These are phyloP conservation scores for Myochromella boudieri DNA, from an alignment of 768 basidiomycete genomes.

Conservation along the genomic window DNA sequence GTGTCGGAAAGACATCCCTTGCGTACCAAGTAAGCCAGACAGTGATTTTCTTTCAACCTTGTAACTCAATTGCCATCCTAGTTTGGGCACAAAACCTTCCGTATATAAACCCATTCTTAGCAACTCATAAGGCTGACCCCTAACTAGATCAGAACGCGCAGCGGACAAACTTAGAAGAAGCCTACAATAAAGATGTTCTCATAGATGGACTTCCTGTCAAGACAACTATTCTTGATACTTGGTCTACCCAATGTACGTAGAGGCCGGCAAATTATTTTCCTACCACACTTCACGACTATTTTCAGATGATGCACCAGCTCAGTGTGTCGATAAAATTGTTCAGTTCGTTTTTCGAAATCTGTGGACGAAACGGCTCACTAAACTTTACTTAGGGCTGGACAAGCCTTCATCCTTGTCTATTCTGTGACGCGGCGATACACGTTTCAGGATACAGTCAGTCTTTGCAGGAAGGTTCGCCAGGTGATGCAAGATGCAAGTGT, in stretches of 20 bases:
- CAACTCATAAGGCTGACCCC: neutral
- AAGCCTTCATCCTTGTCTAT: constrained; percentile 25
- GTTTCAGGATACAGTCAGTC: constrained; percentile 24
- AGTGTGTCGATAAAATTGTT: neutral
- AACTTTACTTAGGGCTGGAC: constrained; percentile 14
- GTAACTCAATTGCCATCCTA: neutral
- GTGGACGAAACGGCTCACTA: neutral
- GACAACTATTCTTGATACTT: constrained; percentile 20
- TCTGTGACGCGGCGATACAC: constrained; percentile 21
- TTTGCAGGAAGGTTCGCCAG: constrained; percentile 23
- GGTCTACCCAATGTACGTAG: constrained; percentile 21
- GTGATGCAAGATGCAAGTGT: constrained; percentile 16
- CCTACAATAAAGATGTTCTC: constrained; percentile 16
- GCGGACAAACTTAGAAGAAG: neutral
- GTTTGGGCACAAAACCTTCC: constrained; percentile 21
- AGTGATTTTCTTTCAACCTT: neutral
- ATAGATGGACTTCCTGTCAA: constrained; percentile 16
- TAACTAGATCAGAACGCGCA: neutral
- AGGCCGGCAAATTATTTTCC: constrained; percentile 10
- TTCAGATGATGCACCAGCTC: neutral
- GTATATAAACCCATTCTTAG: constrained; percentile 12
- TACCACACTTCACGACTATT: neutral
- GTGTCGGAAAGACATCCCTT: constrained; percentile 30
- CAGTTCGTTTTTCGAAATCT: constrained; percentile 13
- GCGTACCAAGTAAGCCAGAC: constrained; percentile 21